A percentile compares a stretch with the other conserved stretches of the same genome.
Evolutionary conservation across 768 basidiomycete species (phyloP).

Genomic region (Phlebiopsis gigantea): DNA sequence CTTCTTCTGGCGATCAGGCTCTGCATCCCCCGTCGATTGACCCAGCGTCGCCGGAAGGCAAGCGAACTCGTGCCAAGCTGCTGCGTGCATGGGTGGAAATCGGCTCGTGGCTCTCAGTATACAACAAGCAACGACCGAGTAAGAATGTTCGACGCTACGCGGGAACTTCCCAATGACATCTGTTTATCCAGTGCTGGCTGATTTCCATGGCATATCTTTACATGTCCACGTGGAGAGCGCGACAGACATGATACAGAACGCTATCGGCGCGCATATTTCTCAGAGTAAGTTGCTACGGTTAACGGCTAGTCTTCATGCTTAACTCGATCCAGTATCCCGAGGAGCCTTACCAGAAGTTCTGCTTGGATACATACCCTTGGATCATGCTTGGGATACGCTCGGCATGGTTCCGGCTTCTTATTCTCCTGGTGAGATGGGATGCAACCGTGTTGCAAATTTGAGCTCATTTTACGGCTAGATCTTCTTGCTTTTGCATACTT

Average conservation of each 20-base stretch:
- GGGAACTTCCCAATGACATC: neutral
- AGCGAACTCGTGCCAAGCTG: conserved; percentile 51
- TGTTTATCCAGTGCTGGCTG: neutral
- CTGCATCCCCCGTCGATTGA: conserved; percentile 56
- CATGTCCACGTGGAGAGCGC: conserved; percentile 47
- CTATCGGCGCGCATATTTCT: conserved; percentile 70
- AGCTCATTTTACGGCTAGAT: no score
- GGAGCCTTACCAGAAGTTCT: conserved; percentile 41
- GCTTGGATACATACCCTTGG: conserved; percentile 34
- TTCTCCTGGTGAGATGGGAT: conserved; percentile 45
- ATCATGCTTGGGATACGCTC: conserved; percentile 40
- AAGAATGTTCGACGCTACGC: neutral
- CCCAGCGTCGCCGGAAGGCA: conserved; percentile 37
- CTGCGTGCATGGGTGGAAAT: conserved; percentile 81
- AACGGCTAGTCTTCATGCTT: no score
- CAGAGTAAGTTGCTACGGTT: conserved; percentile 51
- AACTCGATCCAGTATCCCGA: conserved; percentile 41
- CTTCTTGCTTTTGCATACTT: conserved; percentile 74
- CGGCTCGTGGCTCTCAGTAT: conserved; percentile 60
- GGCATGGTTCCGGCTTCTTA: conserved; percentile 67
- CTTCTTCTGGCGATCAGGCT: conserved; percentile 34
- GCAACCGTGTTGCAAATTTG: neutral
- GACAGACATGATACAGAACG: conserved; percentile 67
- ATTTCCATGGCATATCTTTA: conserved; percentile 27
- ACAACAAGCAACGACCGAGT: conserved; percentile 17